Evolutionary conservation across 2,329 filamentous ascomycete genomes (phyloP), one percentile per base, ranked within the genome.

Genomic region (Venturia asperata): DNA sequence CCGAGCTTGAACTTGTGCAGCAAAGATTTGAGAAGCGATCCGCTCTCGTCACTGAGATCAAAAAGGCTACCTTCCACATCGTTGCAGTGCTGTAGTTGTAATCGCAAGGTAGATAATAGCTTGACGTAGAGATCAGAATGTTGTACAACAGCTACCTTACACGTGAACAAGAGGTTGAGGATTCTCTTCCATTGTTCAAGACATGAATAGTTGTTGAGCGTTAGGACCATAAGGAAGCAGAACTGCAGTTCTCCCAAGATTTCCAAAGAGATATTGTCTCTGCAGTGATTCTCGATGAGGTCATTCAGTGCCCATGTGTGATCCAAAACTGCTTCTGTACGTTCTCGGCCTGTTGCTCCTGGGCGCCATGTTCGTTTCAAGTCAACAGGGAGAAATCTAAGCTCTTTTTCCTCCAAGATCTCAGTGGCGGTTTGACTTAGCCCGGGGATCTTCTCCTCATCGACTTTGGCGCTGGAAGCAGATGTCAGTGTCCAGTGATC

Each of bases 181-280:
- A 87, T 68, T 45, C 85, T 75, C 70, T 85, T 86, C 85, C 85
- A 88, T 71, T 87, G 85, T 71, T 87, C 84, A 3, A 87, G 74
- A 70, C 85, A 87, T 1, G 84, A 86, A 71, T 83, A 86, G 71
- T 87, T 88, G 76, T 85, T 85, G 67, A 87, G 76, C 5, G 84
- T 86, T 66, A 87, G 70, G 1, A 85, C 78, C 82, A 85, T 86
- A 11, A 87, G 73, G 69, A 87, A 87, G 41, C 79, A 80, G 70
- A 87, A 85, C 68, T 87, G 84, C 64, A 87, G 70, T 70, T 87
- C 85, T 19, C 84, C 85, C 17, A 87, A 71, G 15, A 77, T 72
- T 9, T 66, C 63, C 68, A 41, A 70, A 69, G 37, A 69, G 63
- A 55, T 71, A 68, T 19, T 69, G 67, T 41, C 72, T 71, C n/a